These are phyloP conservation scores for Podaxis pistillaris DNA, from an alignment of 768 basidiomycete genomes.

Conservation along the genomic window DNA sequence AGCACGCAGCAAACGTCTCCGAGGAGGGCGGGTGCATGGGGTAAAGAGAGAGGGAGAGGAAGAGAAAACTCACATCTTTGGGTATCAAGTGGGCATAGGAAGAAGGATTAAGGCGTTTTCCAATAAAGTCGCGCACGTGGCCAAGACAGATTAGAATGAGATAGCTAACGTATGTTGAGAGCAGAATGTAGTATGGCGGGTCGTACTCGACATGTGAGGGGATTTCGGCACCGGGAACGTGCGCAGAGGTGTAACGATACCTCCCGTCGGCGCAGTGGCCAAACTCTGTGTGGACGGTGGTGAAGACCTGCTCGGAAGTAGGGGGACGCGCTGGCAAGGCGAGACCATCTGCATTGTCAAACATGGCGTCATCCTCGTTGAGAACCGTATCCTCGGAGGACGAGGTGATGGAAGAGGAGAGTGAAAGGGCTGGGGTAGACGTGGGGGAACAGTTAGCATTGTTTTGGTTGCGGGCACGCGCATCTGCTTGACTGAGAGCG, in stretches of 20 bases:
- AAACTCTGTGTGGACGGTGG: slow-evolving; percentile 85
- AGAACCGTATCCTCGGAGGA: slow-evolving; percentile 69
- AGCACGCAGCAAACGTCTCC: slow-evolving; percentile 3
- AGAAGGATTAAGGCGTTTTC: slow-evolving; percentile 72
- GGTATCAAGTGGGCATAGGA: slow-evolving; percentile 83
- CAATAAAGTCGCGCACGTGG: slow-evolving; percentile 93
- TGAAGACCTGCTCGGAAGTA: slow-evolving; percentile 77
- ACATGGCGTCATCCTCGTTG: slow-evolving; percentile 49
- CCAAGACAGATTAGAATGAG: slow-evolving; percentile 89
- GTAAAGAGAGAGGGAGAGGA: slow-evolving; percentile 11
- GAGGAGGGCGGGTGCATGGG: not conserved
- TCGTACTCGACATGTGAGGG: slow-evolving; percentile 67
- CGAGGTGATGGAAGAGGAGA: slow-evolving; percentile 69
- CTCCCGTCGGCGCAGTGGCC: slow-evolving; percentile 83
- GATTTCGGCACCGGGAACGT: slow-evolving; percentile 50
- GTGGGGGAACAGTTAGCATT: slow-evolving; percentile 40
- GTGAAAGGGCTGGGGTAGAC: slow-evolving; percentile 70
- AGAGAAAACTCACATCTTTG: slow-evolving; percentile 61
- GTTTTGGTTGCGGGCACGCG: slow-evolving; percentile 49
- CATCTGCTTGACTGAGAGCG: slow-evolving; percentile 53
- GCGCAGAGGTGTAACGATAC: slow-evolving; percentile 67
- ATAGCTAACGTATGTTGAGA: slow-evolving; percentile 93
- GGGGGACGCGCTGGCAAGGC: slow-evolving; percentile 65
- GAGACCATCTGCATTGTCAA: slow-evolving; percentile 52
- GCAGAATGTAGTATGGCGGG: slow-evolving; percentile 89